Evolutionary conservation across 208 protist species (phyloP), one percentile per base, ranked within the genome.

Genomic region (Leishmania amazonensis): DNA sequence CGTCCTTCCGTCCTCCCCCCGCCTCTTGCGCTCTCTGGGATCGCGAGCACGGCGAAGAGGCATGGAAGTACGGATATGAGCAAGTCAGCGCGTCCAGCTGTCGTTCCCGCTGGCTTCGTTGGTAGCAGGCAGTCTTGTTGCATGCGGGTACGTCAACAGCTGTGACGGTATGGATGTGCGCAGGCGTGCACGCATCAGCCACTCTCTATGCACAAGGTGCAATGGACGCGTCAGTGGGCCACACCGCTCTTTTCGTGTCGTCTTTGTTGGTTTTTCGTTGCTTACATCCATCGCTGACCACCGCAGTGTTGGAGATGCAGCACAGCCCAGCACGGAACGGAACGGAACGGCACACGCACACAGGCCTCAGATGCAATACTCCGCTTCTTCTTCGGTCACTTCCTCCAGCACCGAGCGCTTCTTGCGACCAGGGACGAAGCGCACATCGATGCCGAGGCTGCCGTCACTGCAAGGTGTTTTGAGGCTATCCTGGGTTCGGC

Each of bases 291-390:
- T 68, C 62, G 31, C 62, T 17, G 31, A 2, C 31, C 13, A 40
- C 31, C 11, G 15, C 62, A 40, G 62, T 31, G 62, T 42, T 68
- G 31, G 13, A 40, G 31, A 31, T 68, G 11, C 31, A 40, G 31
- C 15, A 40, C 62, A 1, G 62, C 28, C 11, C 58, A 13, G 17
- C 9, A 31, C 8, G 24, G 24, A 4, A 21, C 28, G 31, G 31
- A 19, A 15, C 28, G 5, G 40, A 4, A 40, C 24, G 70, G 5
- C 62, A 68, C 28, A 68, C 15, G 31, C 28, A 13, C 62, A 15
- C 62, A 28, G 28, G 31, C 70, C 17, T 54, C 60, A 93, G 64
- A 93, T 93, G 78, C 85, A 94, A 73, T 91, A 94, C n/a, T 91
- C 88, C 17, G 85, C 65, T n/a, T 86, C 81, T 15, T 89, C 83